Base-by-base conservation (phyloP, 306 rosid species). In the Gleditsia sinensis region DNA sequence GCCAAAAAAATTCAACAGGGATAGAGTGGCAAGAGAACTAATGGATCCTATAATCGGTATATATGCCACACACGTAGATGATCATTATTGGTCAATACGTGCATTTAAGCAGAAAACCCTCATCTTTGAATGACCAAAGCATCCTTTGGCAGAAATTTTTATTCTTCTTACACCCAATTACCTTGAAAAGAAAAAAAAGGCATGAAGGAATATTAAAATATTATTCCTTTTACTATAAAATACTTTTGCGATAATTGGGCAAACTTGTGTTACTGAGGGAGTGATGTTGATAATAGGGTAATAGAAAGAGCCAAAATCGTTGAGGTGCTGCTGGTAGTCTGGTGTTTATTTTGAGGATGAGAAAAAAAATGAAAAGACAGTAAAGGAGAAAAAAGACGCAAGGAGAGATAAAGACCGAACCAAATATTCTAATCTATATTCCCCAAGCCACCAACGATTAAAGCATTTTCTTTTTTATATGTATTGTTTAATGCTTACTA, bases 391-490 rank as follows among this genome's bases (percentile, higher is more conserved):
- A 45, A 40, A 4, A 27, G 67, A 27, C 28, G 56, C 11, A 40
- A n/a, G 28, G 19, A 54, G n/a, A 53, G 74, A 75, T 74, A 66
- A 54, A 40, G 37, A 20, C 74, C 67, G 67, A 61, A 74, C 57
- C 23, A 17, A 6, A 14, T 63, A n/a, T 67, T 24, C 43, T 42
- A 36, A 34, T 24, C 34, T 53, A 64, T 23, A 42, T 43, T 34
- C 54, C 14, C 21, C 36, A n/a, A 3, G n/a, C n/a, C n/a, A n/a
- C n/a, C n/a, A n/a, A n/a, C n/a, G n/a, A 46, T 60, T 17, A n/a
- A 61, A 60, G 67, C 66, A 32, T 59, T 59, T 28, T 36, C 42
- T n/a, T 4, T 17, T 61, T 34, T 60, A 7, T 6, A 14, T 34
- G 33, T 20, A 34, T 9, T 61, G n/a, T 60, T 60, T 60, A 16